Evolutionary conservation across 176 grass and related monocot genomes (phyloP).

Genomic region (Tillandsia fasciculata): DNA sequence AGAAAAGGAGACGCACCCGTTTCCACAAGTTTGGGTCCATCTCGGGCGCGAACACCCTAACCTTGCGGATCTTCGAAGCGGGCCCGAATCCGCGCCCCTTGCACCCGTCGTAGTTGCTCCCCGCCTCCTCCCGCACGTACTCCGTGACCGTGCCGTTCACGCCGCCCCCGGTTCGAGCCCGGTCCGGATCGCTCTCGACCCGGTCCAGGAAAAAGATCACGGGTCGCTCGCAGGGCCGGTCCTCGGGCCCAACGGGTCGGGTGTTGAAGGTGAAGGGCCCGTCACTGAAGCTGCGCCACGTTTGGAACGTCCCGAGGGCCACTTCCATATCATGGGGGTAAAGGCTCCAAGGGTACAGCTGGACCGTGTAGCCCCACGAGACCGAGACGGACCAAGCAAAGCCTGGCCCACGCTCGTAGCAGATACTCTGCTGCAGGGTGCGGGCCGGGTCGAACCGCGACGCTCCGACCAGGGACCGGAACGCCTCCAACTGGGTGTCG

Average conservation of each 20-base stretch:
- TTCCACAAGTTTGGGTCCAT: constrained; percentile 48
- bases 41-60: constrained; percentile 55
- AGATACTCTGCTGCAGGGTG: constrained; percentile 53
- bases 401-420: constrained; percentile 51
- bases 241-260: constrained; percentile 4
- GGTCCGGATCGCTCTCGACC: constrained; percentile 15
- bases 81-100: constrained; percentile 27
- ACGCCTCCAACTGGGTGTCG: constrained; percentile 25
- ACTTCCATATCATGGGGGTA: constrained; percentile 42
- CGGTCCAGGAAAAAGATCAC: constrained; percentile 42
- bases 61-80: constrained; percentile 33
- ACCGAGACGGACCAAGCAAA: constrained; percentile 63
- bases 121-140: constrained; percentile 27
- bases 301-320: constrained; percentile 66
- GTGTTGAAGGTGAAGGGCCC: constrained; percentile 84
- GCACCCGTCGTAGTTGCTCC: constrained; percentile 7
- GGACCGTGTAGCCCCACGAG: constrained; percentile 70
- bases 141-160: constrained; percentile 37
- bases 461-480: constrained; percentile 29
- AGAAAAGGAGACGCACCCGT: constrained; percentile 25
- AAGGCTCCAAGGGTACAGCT: constrained; percentile 52
- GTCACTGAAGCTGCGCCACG: constrained; percentile 48
- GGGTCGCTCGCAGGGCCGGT: constrained; percentile 37
- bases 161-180: neutral
- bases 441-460: constrained; percentile 46